These are phyloP conservation scores for Priceomyces fermenticarens DNA, from an alignment of 805 yeast species.

Conservation along the genomic window DNA sequence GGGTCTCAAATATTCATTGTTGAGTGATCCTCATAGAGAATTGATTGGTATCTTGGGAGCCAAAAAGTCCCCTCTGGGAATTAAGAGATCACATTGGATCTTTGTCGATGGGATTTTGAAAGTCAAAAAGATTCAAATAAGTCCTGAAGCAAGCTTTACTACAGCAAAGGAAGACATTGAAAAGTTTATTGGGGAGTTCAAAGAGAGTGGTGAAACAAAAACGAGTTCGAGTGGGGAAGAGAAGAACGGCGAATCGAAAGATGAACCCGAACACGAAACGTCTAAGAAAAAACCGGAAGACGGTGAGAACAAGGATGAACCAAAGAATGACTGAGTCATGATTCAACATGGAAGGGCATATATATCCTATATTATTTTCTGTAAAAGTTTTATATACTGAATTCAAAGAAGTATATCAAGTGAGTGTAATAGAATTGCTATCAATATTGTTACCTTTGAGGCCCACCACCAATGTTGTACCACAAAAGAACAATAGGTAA, in stretches of 20 bases:
- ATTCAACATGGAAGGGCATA: neutral
- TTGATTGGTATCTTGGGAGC: constrained; percentile 79
- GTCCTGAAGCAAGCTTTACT: constrained; percentile 51
- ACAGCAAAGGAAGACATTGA: constrained; percentile 59
- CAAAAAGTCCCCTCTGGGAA: constrained; percentile 71
- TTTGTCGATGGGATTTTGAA: constrained; percentile 73
- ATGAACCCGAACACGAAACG: constrained; percentile 4
- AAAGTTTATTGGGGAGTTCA: constrained; percentile 28
- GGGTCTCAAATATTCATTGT: constrained; percentile 64
- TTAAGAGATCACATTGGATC: constrained; percentile 89
- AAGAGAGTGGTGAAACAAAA: constrained; percentile 6
- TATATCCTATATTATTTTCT: too few species aligned
- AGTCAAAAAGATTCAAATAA: constrained; percentile 49
- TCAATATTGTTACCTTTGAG: constrained; percentile 49
- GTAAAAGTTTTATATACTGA: neutral
- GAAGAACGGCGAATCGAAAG: neutral
- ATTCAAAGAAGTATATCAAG: constrained; percentile 3
- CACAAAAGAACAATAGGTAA: constrained; percentile 72
- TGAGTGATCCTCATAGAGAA: constrained; percentile 71
- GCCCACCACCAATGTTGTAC: constrained; percentile 98
- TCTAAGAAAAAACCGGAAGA: constrained; percentile 5
- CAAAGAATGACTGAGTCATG: neutral
- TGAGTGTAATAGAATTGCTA: constrained; percentile 32
- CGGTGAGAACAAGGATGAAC: constrained; percentile 4
- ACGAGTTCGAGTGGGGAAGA: constrained; percentile 1